A percentile compares a stretch with the other conserved stretches of the same genome.
Conservation (phyloP, 371 early-diverging fungal species). For the Saksenaea oblongispora region DNA sequence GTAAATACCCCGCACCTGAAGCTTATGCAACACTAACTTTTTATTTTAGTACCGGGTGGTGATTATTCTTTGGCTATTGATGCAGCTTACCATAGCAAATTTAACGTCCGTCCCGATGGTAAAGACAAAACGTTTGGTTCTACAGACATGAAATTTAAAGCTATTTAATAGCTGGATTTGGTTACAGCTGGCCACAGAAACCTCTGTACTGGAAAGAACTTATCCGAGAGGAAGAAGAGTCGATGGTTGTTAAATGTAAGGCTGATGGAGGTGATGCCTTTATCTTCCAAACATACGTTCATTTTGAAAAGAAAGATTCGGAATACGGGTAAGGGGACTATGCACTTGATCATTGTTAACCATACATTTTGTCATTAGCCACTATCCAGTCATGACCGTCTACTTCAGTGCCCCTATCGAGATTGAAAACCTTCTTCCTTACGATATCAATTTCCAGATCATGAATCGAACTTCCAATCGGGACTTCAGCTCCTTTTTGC, state of each 20-base stretch:
- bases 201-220: slow-evolving; percentile 75
- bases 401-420: slow-evolving; percentile 88
- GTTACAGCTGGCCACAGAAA: slow-evolving; percentile 75
- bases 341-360: not conserved
- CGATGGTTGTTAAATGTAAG: slow-evolving; percentile 27
- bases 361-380: slow-evolving; percentile 13
- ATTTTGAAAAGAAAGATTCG: slow-evolving; percentile 53
- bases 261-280: slow-evolving; percentile 62
- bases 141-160: not conserved
- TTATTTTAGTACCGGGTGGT: slow-evolving; percentile 69
- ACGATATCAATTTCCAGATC: slow-evolving; percentile 77
- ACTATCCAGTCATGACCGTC: slow-evolving; percentile 85
- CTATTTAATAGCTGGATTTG: slow-evolving; percentile 60
- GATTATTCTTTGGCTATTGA: slow-evolving; percentile 87
- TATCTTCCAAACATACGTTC: slow-evolving; percentile 70
- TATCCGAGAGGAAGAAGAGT: slow-evolving; percentile 39
- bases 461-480: slow-evolving; percentile 72
- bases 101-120: slow-evolving; percentile 85
- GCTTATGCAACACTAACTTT: not conserved
- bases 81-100: slow-evolving; percentile 72
- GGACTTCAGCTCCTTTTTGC: slow-evolving; percentile 65
- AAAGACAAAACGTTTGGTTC: slow-evolving; percentile 12
- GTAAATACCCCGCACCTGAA: slow-evolving; percentile 15
- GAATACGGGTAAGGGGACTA: slow-evolving; percentile 35
- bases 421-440: slow-evolving; percentile 95